Percentiles rank a stretch among this genome's conserved stretches.
Evolutionary conservation across 768 basidiomycete genomes (phyloP).

Genomic region (Leucosporidium creatinivorum): DNA sequence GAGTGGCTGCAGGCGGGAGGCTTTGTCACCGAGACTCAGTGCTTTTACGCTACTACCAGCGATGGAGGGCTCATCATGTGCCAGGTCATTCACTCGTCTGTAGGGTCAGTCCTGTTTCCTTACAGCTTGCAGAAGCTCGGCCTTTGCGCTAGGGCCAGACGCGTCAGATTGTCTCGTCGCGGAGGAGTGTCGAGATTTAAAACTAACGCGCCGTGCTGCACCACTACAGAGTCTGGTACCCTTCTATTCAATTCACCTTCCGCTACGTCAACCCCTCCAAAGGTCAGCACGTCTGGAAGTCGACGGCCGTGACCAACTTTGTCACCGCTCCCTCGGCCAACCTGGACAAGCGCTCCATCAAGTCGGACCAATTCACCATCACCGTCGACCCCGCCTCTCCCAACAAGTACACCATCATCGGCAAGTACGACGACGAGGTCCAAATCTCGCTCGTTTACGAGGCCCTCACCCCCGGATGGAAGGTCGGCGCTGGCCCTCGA

Average conservation of each 20-base stretch:
- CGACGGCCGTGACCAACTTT: slow-evolving; percentile 75
- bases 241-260: slow-evolving; percentile 88
- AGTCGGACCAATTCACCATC: slow-evolving; percentile 75
- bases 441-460: slow-evolving; percentile 69
- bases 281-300: slow-evolving; percentile 71
- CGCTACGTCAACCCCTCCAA: slow-evolving; percentile 75
- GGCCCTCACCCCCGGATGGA: slow-evolving; percentile 74
- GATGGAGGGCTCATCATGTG: slow-evolving; percentile 68
- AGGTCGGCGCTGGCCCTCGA: slow-evolving; percentile 76
- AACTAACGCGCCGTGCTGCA: not conserved
- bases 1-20: slow-evolving; percentile 73
- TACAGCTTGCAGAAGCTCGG: not conserved
- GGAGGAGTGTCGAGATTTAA: not conserved
- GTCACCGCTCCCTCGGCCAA: slow-evolving; percentile 55
- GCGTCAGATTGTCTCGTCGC: not conserved
- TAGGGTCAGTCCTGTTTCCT: slow-evolving; percentile 61
- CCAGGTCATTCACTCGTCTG: slow-evolving; percentile 50
- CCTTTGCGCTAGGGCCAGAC: not conserved
- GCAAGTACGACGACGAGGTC: slow-evolving; percentile 68
- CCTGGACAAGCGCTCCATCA: slow-evolving; percentile 77
- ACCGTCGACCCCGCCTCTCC: slow-evolving; percentile 58
- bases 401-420: slow-evolving; percentile 70
- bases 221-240: slow-evolving; percentile 69
- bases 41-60: slow-evolving; percentile 68
- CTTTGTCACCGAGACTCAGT: slow-evolving; percentile 85